Conservation (phyloP, 164 flowering plant genomes). For the Macadamia tetraphylla region DNA sequence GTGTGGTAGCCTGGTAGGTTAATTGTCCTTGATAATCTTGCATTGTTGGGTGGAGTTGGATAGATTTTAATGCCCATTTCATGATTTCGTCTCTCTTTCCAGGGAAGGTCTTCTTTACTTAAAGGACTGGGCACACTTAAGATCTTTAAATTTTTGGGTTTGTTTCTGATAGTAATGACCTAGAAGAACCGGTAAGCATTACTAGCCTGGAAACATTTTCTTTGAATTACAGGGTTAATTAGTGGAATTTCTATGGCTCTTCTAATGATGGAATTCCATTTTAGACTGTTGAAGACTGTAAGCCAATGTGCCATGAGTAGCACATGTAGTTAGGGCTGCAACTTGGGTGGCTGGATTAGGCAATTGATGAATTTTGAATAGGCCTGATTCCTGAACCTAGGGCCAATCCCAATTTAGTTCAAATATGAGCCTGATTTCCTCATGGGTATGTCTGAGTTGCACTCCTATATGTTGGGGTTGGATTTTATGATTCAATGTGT, state of each 20-base stretch:
- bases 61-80: conserved; percentile 2
- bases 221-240: conserved; percentile 95
- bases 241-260: not conserved
- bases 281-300: not conserved
- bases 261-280: too few relatives aligned
- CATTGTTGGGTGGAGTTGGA: conserved; percentile 4
- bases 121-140: conserved; percentile 59
- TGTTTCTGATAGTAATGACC: conserved; percentile 35
- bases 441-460: too few relatives aligned
- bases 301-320: too few relatives aligned
- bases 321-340: too few relatives aligned
- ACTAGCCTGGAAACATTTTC: conserved; percentile 90
- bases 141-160: conserved; percentile 39
- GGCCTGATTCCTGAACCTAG: too few relatives aligned
- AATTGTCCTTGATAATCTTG: conserved; percentile 1
- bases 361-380: too few relatives aligned
- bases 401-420: too few relatives aligned
- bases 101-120: conserved; percentile 80
- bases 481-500: too few relatives aligned
- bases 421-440: too few relatives aligned
- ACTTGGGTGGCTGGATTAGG: too few relatives aligned
- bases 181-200: conserved; percentile 67
- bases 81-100: conserved; percentile 18
- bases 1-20: conserved; percentile 78
- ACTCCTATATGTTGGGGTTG: too few relatives aligned